Conservation (phyloP, 345 rosid species). For the Clarkia xantiana region DNA sequence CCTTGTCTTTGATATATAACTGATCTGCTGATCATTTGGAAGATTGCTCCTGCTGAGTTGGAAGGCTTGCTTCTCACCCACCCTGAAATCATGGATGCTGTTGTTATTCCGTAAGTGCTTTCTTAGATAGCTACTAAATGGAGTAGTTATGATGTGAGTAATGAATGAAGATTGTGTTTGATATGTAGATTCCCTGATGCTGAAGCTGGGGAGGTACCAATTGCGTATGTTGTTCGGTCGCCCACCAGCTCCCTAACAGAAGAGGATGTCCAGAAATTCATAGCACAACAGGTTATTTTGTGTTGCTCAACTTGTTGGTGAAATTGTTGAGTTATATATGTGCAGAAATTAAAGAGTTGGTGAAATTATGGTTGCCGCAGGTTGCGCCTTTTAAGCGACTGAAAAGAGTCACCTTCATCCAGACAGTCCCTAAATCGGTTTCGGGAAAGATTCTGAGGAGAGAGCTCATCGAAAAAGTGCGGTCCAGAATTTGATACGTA, state of each 20-base stretch:
- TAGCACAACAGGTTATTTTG: conserved; percentile 53
- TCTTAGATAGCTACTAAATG: no score
- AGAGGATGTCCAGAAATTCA: conserved; percentile 45
- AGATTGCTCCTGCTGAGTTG: conserved; percentile 99
- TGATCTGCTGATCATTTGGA: background rate
- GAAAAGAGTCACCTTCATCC: conserved; percentile 47
- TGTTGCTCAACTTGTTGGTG: background rate
- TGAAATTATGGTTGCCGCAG: conserved; percentile 19
- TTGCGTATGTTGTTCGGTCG: conserved; percentile 65
- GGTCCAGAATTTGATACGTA: conserved; percentile 38
- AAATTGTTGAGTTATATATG: no score
- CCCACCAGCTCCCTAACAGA: conserved; percentile 53
- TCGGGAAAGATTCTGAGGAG: conserved; percentile 83
- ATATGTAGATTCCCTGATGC: conserved; percentile 60
- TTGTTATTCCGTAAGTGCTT: conserved; percentile 73
- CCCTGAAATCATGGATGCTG: conserved; percentile 71
- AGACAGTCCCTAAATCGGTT: conserved; percentile 56
- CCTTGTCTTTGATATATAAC: background rate
- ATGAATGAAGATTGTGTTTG: background rate
- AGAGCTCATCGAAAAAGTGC: conserved; percentile 47
- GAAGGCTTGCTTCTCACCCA: conserved; percentile 92
- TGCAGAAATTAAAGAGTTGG: no score
- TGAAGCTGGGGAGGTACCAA: conserved; percentile 91
- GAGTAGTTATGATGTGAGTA: background rate
- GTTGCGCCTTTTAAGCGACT: conserved; percentile 78